Evolutionary conservation across 2,329 filamentous ascomycete genomes (phyloP).

Genomic region (Byssoonygena ceratinophila): DNA sequence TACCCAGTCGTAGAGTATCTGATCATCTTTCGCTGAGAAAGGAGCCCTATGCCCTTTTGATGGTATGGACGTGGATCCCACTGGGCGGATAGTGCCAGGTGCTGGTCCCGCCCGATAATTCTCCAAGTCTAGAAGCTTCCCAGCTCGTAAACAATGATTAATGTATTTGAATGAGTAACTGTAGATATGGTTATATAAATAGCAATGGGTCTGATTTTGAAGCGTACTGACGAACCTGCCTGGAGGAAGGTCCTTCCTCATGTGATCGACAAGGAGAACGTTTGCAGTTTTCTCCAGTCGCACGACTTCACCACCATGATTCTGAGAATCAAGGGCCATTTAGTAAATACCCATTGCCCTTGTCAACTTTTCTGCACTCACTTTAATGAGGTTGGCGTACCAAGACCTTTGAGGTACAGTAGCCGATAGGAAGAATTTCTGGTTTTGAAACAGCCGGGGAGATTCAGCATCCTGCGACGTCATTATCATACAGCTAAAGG

Average conservation of each 20-base stretch:
- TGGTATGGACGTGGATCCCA: conserved; percentile 33
- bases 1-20: conserved; percentile 37
- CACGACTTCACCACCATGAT: conserved; percentile 47
- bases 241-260: conserved; percentile 39
- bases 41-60: conserved; percentile 25
- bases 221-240: conserved; percentile 34
- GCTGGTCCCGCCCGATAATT: conserved; percentile 40
- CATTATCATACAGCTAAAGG: neutral
- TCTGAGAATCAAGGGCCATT: conserved; percentile 20
- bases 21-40: conserved; percentile 38
- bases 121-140: conserved; percentile 40
- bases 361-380: conserved; percentile 16
- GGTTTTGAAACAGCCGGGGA: conserved; percentile 41
- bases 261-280: conserved; percentile 50
- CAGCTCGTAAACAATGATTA: conserved; percentile 43
- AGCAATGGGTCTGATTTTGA: neutral
- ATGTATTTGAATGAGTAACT: conserved; percentile 50
- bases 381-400: conserved; percentile 41
- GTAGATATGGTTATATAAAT: conserved; percentile 10
- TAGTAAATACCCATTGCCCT: neutral
- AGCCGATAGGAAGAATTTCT: conserved; percentile 49
- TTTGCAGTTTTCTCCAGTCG: conserved; percentile 47
- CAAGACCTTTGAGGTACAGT: conserved; percentile 42
- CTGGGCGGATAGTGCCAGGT: conserved; percentile 35
- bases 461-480: neutral